Percentiles rank a stretch among this genome's conserved stretches.
Evolutionary conservation across 225 moss, liverwort and hornwort species (phyloP).

Genomic region (Marchantia polymorpha): DNA sequence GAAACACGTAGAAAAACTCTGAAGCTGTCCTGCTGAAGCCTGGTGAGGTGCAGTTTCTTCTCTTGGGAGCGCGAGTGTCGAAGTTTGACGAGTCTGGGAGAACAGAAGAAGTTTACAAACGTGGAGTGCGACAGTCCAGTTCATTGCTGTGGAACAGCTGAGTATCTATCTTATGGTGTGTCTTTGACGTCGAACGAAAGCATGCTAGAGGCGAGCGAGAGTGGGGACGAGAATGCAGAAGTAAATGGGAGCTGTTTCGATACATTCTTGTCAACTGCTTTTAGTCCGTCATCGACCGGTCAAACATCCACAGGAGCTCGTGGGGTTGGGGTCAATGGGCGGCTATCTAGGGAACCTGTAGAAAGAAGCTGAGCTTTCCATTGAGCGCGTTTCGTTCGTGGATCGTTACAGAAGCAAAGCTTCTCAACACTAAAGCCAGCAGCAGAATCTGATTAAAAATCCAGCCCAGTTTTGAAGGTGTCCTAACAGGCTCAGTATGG

Average conservation of each 20-base stretch:
- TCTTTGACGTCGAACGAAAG: background rate
- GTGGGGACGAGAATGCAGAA: background rate
- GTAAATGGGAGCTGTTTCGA: constrained; percentile 4
- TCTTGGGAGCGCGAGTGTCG: background rate
- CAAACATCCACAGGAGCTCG: background rate
- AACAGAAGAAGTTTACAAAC: background rate
- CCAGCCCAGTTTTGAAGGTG: background rate
- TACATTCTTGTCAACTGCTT: background rate
- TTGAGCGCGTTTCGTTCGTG: background rate
- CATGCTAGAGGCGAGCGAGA: constrained; percentile 12
- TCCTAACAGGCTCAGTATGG: constrained; percentile 9
- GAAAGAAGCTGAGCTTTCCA: background rate
- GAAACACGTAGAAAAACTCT: background rate
- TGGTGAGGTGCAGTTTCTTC: background rate
- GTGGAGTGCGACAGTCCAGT: background rate
- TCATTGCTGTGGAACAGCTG: background rate
- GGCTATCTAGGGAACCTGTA: background rate
- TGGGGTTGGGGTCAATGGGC: background rate
- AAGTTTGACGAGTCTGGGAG: constrained; percentile 4
- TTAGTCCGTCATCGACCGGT: background rate
- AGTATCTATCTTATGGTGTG: background rate
- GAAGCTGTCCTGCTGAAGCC: background rate
- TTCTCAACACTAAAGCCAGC: background rate
- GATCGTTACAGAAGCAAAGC: background rate
- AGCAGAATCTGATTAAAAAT: background rate